Percentiles rank a stretch among this genome's conserved stretches.
phyloP scores from a whole-genome alignment of 345 rosid species.

The Gossypium anomalum region DNA sequence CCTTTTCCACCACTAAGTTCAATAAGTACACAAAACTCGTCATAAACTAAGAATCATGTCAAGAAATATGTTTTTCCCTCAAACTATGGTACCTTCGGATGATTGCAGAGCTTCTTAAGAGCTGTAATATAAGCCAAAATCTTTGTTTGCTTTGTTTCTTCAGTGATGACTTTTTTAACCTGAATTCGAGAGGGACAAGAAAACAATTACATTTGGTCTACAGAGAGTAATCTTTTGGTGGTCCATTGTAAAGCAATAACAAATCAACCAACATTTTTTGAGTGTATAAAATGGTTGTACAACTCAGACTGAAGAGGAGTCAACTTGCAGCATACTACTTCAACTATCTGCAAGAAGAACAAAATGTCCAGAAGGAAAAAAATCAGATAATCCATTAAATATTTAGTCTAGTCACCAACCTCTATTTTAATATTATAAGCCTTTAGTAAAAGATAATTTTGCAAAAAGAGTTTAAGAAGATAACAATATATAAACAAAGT shows the following conservation, averaged over 20 bases:
- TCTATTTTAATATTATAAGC: not conserved
- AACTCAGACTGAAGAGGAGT: conserved; percentile 82
- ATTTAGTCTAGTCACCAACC: not conserved
- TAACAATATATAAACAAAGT: not conserved
- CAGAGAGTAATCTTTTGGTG: not conserved
- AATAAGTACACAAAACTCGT: not conserved
- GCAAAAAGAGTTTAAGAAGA: not conserved
- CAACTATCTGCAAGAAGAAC: conserved; percentile 66
- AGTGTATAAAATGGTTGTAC: conserved; percentile 88
- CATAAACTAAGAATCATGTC: not conserved
- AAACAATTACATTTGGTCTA: conserved; percentile 2
- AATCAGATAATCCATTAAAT: not conserved
- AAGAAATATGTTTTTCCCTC: not conserved
- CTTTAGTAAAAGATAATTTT: conserved; percentile 6
- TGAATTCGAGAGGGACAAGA: conserved; percentile 28
- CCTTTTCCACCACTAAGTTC: not conserved
- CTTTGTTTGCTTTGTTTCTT: conserved; percentile 78
- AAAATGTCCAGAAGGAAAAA: conserved; percentile 14
- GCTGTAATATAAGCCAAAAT: conserved; percentile 96
- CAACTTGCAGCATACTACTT: conserved; percentile 99
- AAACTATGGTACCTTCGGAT: conserved; percentile 70
- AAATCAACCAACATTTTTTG: conserved; percentile 71
- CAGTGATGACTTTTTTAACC: conserved; percentile 80
- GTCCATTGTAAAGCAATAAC: conserved; percentile 10
- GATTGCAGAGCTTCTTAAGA: conserved; percentile 99